Evolutionary conservation across 1,284 basidiomycete species (phyloP), one percentile per base, ranked within the genome.

Genomic region (Cutaneotrichosporon daszewskae): DNA sequence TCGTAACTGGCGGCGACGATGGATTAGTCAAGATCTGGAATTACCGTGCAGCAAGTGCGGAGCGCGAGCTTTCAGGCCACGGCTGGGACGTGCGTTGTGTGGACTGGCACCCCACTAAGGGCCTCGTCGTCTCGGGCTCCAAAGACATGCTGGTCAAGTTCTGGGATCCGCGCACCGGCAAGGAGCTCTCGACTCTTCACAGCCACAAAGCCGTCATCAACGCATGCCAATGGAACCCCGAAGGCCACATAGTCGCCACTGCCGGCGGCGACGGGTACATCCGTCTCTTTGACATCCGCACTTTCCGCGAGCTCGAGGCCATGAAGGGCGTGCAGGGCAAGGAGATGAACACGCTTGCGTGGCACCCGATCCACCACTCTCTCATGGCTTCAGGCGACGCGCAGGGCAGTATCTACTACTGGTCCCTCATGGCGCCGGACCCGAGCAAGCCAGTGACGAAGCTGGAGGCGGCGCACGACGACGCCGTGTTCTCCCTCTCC

Each of bases 101-200:
- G 2, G 87, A 96, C 73, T 98, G 94, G 94, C 94, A 98, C 71
- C 88, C 90, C 4, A 89, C 84, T 3, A 96, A 97, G 69, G 92
- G 94, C 3, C 75, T 98, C 6, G 78, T 98, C 16, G 89, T 87
- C 3, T 90, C 87, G 1, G 94, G 95, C 20, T 87, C 86, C 62
- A 97, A 97, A 72, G 95, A 98, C 70, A 96, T 97, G 69, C 80
- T 91, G 56, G 90, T 98, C 71, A 98, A 97, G 64, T 97, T 98
- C 69, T 98, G 94, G 94, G 94, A 98, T 72, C 95, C 94, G 7
- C 77, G 91, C 32, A 87, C 85, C 9, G 86, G 84, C 27, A 88
- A 86, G 5, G 82, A 84, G 27, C 77, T 96, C 10, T 86, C 86
- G 5, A 92, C 90, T 0, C 71, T 94, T 84, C 91, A 96, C 66